Evolutionary conservation across 2,329 filamentous ascomycete species (phyloP), one percentile per base, ranked within the genome.

Genomic region (Penicillium sp.): DNA sequence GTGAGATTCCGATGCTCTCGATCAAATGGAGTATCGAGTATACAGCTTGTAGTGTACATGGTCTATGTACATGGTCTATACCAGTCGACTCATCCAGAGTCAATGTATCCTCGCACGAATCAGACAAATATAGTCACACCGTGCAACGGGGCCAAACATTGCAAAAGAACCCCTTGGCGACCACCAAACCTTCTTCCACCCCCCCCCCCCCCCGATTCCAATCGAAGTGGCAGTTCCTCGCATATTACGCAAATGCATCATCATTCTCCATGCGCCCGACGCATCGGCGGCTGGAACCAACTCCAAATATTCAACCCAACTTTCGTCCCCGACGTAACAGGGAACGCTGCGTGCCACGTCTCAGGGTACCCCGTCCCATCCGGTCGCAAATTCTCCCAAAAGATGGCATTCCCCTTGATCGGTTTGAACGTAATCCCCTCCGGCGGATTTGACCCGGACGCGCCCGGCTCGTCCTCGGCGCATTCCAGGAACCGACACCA

Each of bases 241-340:
- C n/a, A n/a, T n/a, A n/a, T 22, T 9, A 22, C 18, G 18, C 18
- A 22, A 9, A 22, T 15, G 25, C 18, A 10, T 26, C 14, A n/a
- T 36, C 12, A 35, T 14, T 30, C 25, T 28, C 27, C 29, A 2
- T 32, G 37, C 18, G 17, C 23, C 41, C 41, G 46, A 41, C 51
- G 41, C 37, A 33, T 44, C 17, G 57, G 56, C 35, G 59, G 59
- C 59, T 76, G 73, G 56, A 71, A 74, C 76, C 76, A 80, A 58
- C 73, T 79, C 77, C 77, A 81, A 44, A 81, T 77, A 60, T 81
- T 80, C 59, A 80, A 57, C 0, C 77, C 77, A 39, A 80, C 68
- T 63, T 81, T 80, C 25, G 61, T 66, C 2, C 77, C 77, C 27
- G 58, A 65, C 32, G 60, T 59, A 0, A 81, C 76, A 6, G 77